Conservation (phyloP, 352 stramenopile species). For the Pythium catenulatum region DNA sequence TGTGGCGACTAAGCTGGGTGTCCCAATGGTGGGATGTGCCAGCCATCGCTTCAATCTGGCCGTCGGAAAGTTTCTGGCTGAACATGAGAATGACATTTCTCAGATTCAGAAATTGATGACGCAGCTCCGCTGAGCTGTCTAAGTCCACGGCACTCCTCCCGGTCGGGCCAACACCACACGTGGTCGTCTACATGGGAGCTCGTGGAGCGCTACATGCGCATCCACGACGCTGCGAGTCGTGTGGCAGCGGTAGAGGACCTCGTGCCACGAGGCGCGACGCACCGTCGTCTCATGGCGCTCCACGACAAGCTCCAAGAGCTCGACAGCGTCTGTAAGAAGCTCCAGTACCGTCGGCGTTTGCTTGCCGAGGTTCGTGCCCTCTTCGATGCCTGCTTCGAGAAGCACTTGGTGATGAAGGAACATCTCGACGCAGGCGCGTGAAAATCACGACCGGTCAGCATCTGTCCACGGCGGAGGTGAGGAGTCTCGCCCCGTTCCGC, state of each 20-base stretch:
- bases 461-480: neutral
- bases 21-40: conserved; percentile 51
- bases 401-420: conserved; percentile 17
- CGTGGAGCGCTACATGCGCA: conserved; percentile 50
- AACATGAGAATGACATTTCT: neutral
- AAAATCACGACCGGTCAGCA: neutral
- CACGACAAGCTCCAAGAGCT: conserved; percentile 36
- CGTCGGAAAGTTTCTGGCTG: conserved; percentile 17
- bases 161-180: conserved; percentile 43
- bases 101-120: conserved; percentile 54
- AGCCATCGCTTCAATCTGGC: conserved; percentile 59
- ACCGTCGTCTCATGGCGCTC: conserved; percentile 9
- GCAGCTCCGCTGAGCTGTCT: conserved; percentile 25
- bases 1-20: conserved; percentile 39
- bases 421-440: neutral
- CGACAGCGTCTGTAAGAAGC: conserved; percentile 42
- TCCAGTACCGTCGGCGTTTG: neutral
- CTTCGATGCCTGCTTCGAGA: conserved; percentile 17
- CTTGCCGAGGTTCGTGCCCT: conserved; percentile 26
- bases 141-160: conserved; percentile 5
- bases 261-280: conserved; percentile 17
- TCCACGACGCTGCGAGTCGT: conserved; percentile 20
- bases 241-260: conserved; percentile 48
- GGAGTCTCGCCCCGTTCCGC: neutral
- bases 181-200: conserved; percentile 53